Base-by-base conservation (phyloP, 495 filamentous ascomycete species). In the Penicilliopsis zonata region DNA sequence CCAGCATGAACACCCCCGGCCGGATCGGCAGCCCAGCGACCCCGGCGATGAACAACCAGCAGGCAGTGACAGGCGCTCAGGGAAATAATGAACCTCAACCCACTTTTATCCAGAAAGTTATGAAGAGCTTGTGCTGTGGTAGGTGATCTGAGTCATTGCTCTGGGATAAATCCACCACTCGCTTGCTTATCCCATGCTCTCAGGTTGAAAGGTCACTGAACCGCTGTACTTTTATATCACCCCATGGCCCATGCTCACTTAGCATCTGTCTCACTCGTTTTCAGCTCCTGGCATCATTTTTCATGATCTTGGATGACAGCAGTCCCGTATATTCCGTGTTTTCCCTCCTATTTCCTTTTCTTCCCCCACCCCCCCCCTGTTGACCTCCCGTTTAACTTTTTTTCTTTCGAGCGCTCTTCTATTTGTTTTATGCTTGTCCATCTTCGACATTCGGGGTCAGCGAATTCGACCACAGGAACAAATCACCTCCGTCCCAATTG, bases 61-160 rank as follows among this genome's bases (percentile, higher is more conserved):
- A 59, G 36, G 34, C 47, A 31, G n/a, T n/a, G n/a, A 49, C 42
- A 23, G 59, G 56, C 30, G 38, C 37, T 33, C 63, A 58, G 35
- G 60, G 49, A 26, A 59, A 52, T 36, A 49, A 50, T 47, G 67
- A 72, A 30, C 40, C 62, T 48, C 60, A 64, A 47, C 67, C 65
- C 22, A 64, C 63, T 38, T 58, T 67, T 30, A 41, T 62, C 13
- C 67, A 70, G 49, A 86, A 86, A 57, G 64, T 86, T 57, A 77
- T 82, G 80, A 86, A 84, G 62, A 70, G 70, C 38, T 60, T 87
- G 23, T 87, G 82, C 69, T 87, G 82, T 62, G 76, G 82, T 71
- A 78, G 70, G 65, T 66, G 61, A 63, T 26, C 21, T 16, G 21
- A 16, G 13, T 21, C 30, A 27, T 30, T 27, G 13, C 20, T 33